phyloP scores from a whole-genome alignment of 2,329 filamentous ascomycete species.

The Parastagonospora avenae region DNA sequence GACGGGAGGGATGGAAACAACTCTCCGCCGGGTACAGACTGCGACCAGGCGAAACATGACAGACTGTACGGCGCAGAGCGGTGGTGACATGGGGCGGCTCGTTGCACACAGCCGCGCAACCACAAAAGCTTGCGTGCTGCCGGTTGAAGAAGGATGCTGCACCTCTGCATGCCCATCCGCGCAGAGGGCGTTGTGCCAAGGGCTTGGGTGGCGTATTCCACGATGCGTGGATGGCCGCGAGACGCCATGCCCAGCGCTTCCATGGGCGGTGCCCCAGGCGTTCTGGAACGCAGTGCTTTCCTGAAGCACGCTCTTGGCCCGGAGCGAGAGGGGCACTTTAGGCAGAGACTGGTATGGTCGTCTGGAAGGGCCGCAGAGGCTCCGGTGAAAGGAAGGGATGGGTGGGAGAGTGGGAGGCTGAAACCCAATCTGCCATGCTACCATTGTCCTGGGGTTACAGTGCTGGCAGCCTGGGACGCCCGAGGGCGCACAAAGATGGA shows the following conservation, averaged over 20 bases:
- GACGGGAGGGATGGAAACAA: neutral
- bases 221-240: constrained; percentile 26
- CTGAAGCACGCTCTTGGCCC: constrained; percentile 42
- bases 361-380: constrained; percentile 19
- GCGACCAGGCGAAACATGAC: neutral
- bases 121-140: constrained; percentile 33
- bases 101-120: neutral
- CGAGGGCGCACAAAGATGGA: constrained; percentile 1
- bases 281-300: constrained; percentile 43
- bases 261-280: constrained; percentile 30
- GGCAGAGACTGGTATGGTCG: constrained; percentile 15
- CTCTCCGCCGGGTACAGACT: constrained; percentile 3
- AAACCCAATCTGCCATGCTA: constrained; percentile 13
- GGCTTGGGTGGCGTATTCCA: constrained; percentile 44
- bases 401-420: constrained; percentile 16
- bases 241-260: constrained; percentile 31
- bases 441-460: neutral
- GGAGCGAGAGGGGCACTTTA: constrained; percentile 20
- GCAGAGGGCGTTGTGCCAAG: constrained; percentile 39
- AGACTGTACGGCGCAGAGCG: too few species aligned
- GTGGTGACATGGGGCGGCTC: neutral
- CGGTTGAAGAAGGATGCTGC: constrained; percentile 15
- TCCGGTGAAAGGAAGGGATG: constrained; percentile 7
- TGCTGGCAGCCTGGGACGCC: constrained; percentile 1
- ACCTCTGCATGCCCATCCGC: constrained; percentile 26